A percentile compares a stretch with the other conserved stretches of the same genome.
Conservation (phyloP, 768 basidiomycete species). For the Pleurotus ostreatus region DNA sequence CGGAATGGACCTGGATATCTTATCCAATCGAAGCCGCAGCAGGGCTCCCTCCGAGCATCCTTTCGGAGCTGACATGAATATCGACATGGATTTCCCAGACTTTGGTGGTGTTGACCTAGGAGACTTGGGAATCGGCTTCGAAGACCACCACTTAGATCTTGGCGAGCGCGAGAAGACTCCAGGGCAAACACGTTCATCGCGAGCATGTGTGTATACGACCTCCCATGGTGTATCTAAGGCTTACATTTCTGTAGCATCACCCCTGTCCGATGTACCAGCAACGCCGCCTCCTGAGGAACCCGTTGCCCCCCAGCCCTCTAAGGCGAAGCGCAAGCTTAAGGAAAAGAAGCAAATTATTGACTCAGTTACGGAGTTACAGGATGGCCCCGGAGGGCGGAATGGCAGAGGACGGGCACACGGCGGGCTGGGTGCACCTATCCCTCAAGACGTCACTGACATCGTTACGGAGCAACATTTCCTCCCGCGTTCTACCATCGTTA, state of each 20-base stretch:
- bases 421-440: conserved; percentile 50
- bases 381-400: conserved; percentile 50
- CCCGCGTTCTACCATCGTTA: conserved; percentile 77
- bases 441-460: conserved; percentile 61
- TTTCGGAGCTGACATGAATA: conserved; percentile 50
- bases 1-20: conserved; percentile 52
- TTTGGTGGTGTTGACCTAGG: conserved; percentile 64
- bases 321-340: conserved; percentile 48
- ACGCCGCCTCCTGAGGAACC: conserved; percentile 71
- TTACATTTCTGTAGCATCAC: conserved; percentile 51
- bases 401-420: conserved; percentile 49
- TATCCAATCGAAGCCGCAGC: conserved; percentile 58
- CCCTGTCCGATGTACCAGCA: conserved; percentile 66
- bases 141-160: conserved; percentile 38
- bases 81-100: conserved; percentile 41
- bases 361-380: conserved; percentile 78
- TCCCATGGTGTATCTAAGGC: too few species aligned
- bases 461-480: conserved; percentile 80
- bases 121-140: conserved; percentile 61
- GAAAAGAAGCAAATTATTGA: conserved; percentile 91
- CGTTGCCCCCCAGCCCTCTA: conserved; percentile 37
- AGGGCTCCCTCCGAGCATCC: conserved; percentile 65
- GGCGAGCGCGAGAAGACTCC: conserved; percentile 49
- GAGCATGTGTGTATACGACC: conserved; percentile 54
- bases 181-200: conserved; percentile 58